These are phyloP conservation scores for Auricularia sp. DNA, from an alignment of 768 basidiomycete species.

Conservation along the genomic window DNA sequence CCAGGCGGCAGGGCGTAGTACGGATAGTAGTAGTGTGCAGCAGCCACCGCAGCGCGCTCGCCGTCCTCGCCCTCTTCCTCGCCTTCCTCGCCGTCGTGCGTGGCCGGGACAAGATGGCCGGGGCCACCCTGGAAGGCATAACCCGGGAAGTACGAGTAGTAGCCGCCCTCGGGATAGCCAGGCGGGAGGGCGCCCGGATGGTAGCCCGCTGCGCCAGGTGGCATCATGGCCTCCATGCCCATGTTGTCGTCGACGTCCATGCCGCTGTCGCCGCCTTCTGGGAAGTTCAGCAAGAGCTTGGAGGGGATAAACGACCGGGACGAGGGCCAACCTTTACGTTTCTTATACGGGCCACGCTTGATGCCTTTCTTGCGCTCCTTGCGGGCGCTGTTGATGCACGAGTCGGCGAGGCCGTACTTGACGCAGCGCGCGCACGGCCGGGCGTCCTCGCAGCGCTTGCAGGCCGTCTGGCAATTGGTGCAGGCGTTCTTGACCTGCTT, in stretches of 20 bases:
- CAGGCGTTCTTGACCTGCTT: conserved; percentile 57
- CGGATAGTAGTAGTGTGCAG: conserved; percentile 1
- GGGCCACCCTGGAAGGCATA: background rate
- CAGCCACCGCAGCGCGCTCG: background rate
- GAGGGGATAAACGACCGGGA: background rate
- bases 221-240: background rate
- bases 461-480: conserved; percentile 48
- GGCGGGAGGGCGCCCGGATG: background rate
- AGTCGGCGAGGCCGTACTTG: conserved; percentile 49
- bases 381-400: conserved; percentile 50
- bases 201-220: background rate
- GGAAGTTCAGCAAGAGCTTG: background rate
- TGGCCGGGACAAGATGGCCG: conserved; percentile 1
- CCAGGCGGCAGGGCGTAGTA: background rate
- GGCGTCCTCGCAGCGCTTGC: conserved; percentile 47
- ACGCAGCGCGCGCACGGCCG: conserved; percentile 56
- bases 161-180: background rate
- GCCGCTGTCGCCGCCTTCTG: background rate
- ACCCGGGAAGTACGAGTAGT: conserved; percentile 5
- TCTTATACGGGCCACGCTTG: conserved; percentile 46
- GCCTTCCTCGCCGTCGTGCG: conserved; percentile 1
- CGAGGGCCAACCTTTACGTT: conserved; percentile 29
- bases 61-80: background rate
- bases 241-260: background rate
- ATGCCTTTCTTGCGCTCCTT: conserved; percentile 58